Evolutionary conservation across 306 rosid species (phyloP), one percentile per base, ranked within the genome.

Genomic region (Cyclanthera cordifolia): DNA sequence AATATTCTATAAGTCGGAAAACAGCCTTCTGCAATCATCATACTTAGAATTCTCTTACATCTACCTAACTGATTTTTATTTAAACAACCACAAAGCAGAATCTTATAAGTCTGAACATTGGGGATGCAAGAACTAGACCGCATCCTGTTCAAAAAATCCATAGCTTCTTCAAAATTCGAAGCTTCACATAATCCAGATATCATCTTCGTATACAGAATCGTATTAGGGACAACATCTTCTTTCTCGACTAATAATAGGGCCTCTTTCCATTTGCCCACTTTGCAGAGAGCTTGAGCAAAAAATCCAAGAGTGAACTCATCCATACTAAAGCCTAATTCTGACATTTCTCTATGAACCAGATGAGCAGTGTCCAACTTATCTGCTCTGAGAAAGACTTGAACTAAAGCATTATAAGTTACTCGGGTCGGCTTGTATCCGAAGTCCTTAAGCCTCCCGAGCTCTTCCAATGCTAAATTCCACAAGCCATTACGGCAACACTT

Each of bases 11-110:
- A 85, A 76, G 82, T 87, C 0, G 95, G 96, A 77, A 82, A 84
- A 84, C 96, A 87, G 20, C 95, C 96, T 75, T 90, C 96, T 1
- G 80, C 52, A 69, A 85, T 85, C 96, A 90, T 90, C 95, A 82
- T 85, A 78, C 82, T 79, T 23, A 90, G 83, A 87, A 90, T 84
- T 67, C 96, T 87, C 87, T 87, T 90, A 70, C 95, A 87, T 79
- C 89, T 79, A 13, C 96, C 95, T 6, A 90, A 78, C 81, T 84
- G 82, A 55, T 84, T 83, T 76, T 85, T 90, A 45, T 72, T 80
- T 82, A 87, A 76, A 79, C 91, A 87, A 19, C 91, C 95, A 67
- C 91, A 85, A 52, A 90, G 84, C 82, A 90, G 73, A 53, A 72
- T 84, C 84, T 80, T 81, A 34, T 77, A 90, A 16, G 95, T 90